A percentile compares a stretch with the other conserved stretches of the same genome.
Evolutionary conservation across 2,329 filamentous ascomycete species (phyloP).

Genomic region (Nigrospora sphaerica): DNA sequence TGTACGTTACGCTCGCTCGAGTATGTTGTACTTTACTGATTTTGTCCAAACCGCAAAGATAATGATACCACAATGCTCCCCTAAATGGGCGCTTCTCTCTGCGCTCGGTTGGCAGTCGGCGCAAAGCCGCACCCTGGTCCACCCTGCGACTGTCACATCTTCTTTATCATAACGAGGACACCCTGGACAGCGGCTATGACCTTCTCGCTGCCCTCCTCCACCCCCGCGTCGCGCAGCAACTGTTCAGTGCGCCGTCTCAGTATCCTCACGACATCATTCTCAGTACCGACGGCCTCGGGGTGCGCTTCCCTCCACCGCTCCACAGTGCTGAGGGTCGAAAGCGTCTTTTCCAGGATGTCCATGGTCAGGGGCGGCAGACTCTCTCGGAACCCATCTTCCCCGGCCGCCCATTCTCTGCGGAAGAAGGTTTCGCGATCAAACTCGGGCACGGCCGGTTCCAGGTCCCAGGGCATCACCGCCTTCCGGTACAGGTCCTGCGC

Average conservation of each 20-base stretch:
- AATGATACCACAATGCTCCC: too few relatives aligned
- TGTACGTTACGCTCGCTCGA: too few relatives aligned
- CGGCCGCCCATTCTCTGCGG: conserved; percentile 32
- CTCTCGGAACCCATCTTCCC: conserved; percentile 18
- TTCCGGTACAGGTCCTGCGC: conserved; percentile 30
- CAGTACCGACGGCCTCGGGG: conserved; percentile 24
- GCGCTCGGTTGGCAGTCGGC: too few relatives aligned
- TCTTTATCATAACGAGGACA: conserved; percentile 3
- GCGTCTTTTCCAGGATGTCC: conserved; percentile 13
- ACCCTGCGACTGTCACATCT: not conserved
- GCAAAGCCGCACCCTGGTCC: too few relatives aligned
- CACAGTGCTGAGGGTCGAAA: conserved; percentile 28
- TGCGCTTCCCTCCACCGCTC: conserved; percentile 31
- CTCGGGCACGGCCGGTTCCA: conserved; percentile 18
- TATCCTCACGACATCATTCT: conserved; percentile 26
- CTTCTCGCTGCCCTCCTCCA: conserved; percentile 23
- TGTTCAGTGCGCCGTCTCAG: conserved; percentile 12
- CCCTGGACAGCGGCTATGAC: conserved; percentile 11
- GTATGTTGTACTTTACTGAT: too few relatives aligned
- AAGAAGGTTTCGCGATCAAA: conserved; percentile 33
- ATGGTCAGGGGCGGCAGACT: conserved; percentile 10
- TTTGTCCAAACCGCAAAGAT: too few relatives aligned
- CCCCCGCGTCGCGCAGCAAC: conserved; percentile 23
- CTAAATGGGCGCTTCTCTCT: too few relatives aligned
- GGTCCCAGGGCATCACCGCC: conserved; percentile 42